Percentiles rank a stretch among this genome's conserved stretches.
Evolutionary conservation across 2,329 filamentous ascomycete species (phyloP).

Genomic region (Periglandula ipomoeae): DNA sequence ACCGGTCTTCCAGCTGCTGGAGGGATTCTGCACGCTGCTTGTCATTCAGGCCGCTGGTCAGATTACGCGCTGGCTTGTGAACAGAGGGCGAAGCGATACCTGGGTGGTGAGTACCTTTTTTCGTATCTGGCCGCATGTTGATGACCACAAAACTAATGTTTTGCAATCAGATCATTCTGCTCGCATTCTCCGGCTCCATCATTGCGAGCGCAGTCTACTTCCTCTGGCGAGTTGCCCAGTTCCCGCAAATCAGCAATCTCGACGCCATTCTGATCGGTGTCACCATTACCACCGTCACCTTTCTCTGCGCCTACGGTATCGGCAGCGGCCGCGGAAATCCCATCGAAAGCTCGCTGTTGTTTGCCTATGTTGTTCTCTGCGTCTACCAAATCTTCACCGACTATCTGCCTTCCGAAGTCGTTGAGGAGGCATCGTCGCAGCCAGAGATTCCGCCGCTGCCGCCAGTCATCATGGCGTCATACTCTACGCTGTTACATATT

Average conservation of each 20-base stretch:
- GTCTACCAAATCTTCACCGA: conserved; percentile 99
- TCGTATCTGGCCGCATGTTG: no score
- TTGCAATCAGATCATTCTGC: conserved; percentile 64
- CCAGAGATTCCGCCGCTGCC: conserved; percentile 94
- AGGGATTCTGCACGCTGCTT: conserved; percentile 92
- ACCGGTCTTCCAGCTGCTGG: conserved; percentile 85
- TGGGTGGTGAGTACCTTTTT: conserved; percentile 63
- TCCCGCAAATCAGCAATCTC: conserved; percentile 85
- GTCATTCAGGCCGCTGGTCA: conserved; percentile 94
- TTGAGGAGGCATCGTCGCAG: conserved; percentile 46
- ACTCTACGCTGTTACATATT: conserved; percentile 80
- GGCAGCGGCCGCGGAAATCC: conserved; percentile 89
- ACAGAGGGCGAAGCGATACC: conserved; percentile 83
- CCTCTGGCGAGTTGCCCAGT: conserved; percentile 87
- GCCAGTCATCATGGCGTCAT: conserved; percentile 96
- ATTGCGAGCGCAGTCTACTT: conserved; percentile 95
- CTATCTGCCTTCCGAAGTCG: conserved; percentile 71
- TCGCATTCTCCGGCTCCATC: conserved; percentile 80
- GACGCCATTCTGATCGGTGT: conserved; percentile 90
- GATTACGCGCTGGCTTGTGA: conserved; percentile 90
- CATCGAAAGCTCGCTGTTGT: conserved; percentile 87
- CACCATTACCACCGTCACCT: conserved; percentile 84
- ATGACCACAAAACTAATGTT: conserved; percentile 25
- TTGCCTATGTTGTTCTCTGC: conserved; percentile 96
- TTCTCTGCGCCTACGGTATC: conserved; percentile 89